Evolutionary conservation across 345 rosid genomes (phyloP), one percentile per base, ranked within the genome.

Genomic region (Gossypium turneri): DNA sequence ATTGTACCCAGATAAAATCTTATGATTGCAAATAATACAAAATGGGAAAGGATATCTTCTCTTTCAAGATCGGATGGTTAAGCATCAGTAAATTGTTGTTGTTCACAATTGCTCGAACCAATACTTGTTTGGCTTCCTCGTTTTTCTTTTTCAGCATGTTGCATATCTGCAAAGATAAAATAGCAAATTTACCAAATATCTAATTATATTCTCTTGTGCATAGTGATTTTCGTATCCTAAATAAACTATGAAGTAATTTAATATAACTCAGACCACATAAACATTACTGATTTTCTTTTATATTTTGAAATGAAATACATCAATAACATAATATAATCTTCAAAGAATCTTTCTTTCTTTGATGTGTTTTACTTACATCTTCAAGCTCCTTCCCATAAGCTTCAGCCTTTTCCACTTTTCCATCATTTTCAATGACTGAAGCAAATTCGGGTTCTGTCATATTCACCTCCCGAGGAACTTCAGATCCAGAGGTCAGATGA

Each of bases 41-140:
- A 29, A 20, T 55, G 60, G 19, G 16, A 86, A 91, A 70, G 99
- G 99, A 95, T 93, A 95, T 93, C 84, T 95, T 89, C 77, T 86
- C 90, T 55, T 90, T 88, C 24, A 81, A 75, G 65, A 89, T 79
- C 77, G 96, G 97, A 87, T 89, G 97, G 81, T 90, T 90, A 65
- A 95, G 98, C 89, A 95, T 88, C 68, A 91, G 83, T 9, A 91
- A 84, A 61, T 85, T 85, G 78, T 87, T 91, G 87, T 87, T 95
- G 83, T 85, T 90, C 80, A 95, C 92, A 60, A 91, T 61, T 60
- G 97, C 90, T 70, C 91, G 92, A 81, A 95, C 97, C 83, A 90
- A 68, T 73, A 90, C 2, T 80, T 93, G 94, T 83, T 90, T 93
- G 58, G 92, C 97, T 84, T 93, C 94, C 79, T 91, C 97, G 2